These are phyloP conservation scores for Xylona heveae DNA, from an alignment of 495 filamentous ascomycete genomes.

Conservation along the genomic window DNA sequence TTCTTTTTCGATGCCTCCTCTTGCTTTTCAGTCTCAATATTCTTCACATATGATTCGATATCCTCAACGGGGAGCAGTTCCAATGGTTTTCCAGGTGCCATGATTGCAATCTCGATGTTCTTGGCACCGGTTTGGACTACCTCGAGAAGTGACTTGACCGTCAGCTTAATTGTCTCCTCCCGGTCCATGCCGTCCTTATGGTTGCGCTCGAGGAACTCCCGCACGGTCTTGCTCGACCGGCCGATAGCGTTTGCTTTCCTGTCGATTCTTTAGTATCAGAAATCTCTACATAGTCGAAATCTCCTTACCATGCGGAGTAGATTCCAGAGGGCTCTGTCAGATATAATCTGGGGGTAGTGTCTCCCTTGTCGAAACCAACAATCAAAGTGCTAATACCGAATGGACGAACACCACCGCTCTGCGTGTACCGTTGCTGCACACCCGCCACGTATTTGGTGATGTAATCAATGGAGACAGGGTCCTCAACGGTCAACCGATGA, in stretches of 20 bases:
- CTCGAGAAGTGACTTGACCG: conserved; percentile 92
- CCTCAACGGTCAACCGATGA: conserved; percentile 93
- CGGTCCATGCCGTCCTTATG: conserved; percentile 94
- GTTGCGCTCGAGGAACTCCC: conserved; percentile 94
- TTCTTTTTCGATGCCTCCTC: conserved; percentile 97
- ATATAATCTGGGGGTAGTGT: conserved; percentile 68
- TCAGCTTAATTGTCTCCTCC: conserved; percentile 88
- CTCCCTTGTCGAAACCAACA: conserved; percentile 88
- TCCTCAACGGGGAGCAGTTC: conserved; percentile 93
- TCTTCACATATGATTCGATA: conserved; percentile 92
- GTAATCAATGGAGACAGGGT: conserved; percentile 94
- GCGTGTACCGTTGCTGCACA: conserved; percentile 95
- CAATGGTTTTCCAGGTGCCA: conserved; percentile 78
- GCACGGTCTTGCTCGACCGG: conserved; percentile 91
- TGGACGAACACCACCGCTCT: conserved; percentile 89
- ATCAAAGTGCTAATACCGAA: conserved; percentile 97
- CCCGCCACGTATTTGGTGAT: conserved; percentile 97
- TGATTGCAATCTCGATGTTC: conserved; percentile 98
- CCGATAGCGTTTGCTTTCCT: conserved; percentile 99
- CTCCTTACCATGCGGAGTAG: conserved; percentile 80
- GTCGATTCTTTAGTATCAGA: background rate
- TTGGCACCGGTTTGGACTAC: conserved; percentile 97
- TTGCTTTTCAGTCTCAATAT: conserved; percentile 96
- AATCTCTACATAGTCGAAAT: conserved; percentile 5
- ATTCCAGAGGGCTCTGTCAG: conserved; percentile 97